Evolutionary conservation across 768 basidiomycete genomes (phyloP).

Genomic region (Tephrocybe sp.): DNA sequence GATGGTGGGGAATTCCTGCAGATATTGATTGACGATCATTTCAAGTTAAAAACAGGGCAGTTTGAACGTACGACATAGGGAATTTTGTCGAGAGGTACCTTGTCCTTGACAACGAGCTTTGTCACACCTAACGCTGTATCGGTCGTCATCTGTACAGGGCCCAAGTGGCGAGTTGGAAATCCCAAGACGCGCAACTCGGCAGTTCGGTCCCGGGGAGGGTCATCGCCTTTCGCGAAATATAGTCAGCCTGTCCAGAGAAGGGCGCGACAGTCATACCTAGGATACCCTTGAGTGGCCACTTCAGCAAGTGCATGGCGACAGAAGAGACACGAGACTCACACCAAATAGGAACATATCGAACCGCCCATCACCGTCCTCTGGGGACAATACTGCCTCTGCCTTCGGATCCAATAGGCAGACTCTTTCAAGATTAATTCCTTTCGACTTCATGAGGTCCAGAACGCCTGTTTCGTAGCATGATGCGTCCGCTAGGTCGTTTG

Average conservation of each 20-base stretch:
- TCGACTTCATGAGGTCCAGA: constrained; percentile 53
- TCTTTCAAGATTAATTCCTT: constrained; percentile 44
- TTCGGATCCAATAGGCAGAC: constrained; percentile 96
- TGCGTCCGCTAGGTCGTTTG: constrained; percentile 30
- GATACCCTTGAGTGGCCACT: constrained; percentile 50
- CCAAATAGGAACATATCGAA: constrained; percentile 95
- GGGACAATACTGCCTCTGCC: constrained; percentile 65
- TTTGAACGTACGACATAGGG: constrained; percentile 61
- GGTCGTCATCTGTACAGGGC: constrained; percentile 95
- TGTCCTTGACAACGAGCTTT: constrained; percentile 76
- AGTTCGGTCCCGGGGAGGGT: constrained; percentile 94
- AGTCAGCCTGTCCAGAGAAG: background rate
- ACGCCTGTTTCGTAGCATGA: constrained; percentile 54
- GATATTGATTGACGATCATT: background rate
- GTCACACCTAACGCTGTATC: constrained; percentile 95
- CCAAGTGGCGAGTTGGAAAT: constrained; percentile 85
- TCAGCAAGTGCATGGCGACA: too few relatives aligned
- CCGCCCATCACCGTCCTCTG: constrained; percentile 70
- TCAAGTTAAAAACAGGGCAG: background rate
- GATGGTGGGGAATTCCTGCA: constrained; percentile 88
- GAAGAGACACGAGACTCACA: constrained; percentile 37
- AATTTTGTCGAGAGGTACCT: constrained; percentile 72
- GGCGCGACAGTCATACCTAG: constrained; percentile 39
- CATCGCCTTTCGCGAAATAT: constrained; percentile 69
- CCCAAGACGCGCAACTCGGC: constrained; percentile 83